These are phyloP conservation scores for Sequoiadendron giganteum DNA, from an alignment of 75 land plant species.

Conservation along the genomic window DNA sequence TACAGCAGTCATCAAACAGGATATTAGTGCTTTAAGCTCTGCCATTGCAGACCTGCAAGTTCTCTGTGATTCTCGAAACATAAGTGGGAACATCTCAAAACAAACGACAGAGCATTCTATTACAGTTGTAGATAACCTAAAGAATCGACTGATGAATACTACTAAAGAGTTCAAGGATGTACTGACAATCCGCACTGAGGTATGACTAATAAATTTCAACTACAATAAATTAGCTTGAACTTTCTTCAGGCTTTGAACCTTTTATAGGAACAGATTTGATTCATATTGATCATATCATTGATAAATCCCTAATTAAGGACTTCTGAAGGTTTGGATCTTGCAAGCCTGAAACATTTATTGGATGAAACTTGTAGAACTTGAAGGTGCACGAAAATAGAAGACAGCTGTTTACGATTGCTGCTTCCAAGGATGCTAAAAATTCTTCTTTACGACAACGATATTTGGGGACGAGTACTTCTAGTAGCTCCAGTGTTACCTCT, in stretches of 20 bases:
- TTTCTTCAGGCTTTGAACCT: neutral
- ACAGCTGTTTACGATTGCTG: conserved; percentile 58
- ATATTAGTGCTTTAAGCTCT: conserved; percentile 60
- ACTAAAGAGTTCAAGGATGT: conserved; percentile 90
- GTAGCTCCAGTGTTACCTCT: conserved; percentile 29
- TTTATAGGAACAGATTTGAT: too few species aligned
- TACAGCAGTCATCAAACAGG: conserved; percentile 39
- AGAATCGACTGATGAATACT: conserved; percentile 68
- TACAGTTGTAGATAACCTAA: conserved; percentile 73
- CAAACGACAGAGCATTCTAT: conserved; percentile 67
- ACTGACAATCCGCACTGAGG: conserved; percentile 76
- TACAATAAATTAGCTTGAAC: neutral
- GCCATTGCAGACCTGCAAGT: conserved; percentile 72
- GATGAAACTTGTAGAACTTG: conserved; percentile 46
- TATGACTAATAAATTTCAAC: conserved; percentile 10
- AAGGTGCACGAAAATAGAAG: conserved; percentile 80
- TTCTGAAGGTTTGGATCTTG: neutral
- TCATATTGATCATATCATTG: neutral
- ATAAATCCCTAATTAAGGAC: neutral
- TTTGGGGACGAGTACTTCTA: neutral
- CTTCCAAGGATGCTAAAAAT: conserved; percentile 35
- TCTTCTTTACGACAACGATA: conserved; percentile 37
- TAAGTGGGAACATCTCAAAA: conserved; percentile 46
- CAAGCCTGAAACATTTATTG: neutral
- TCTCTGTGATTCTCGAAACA: conserved; percentile 46